Base-by-base conservation (phyloP, 306 rosid species). In the Mimosa pudica region DNA sequence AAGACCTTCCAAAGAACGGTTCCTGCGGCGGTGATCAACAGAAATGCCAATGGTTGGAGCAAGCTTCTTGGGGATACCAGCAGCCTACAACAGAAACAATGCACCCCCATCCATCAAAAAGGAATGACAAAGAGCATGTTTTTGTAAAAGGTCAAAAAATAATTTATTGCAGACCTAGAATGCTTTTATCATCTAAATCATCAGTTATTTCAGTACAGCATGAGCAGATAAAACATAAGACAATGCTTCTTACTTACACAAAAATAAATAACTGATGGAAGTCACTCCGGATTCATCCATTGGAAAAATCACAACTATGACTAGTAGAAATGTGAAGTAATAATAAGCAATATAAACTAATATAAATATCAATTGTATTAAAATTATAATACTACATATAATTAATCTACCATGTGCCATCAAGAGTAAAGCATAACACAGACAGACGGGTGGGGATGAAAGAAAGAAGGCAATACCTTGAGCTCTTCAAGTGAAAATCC, bases 401-500 rank as follows among this genome's bases (percentile, higher is more conserved):
- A 65, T n/a, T 58, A 18, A 55, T 55, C 10, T 17, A 30, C 14
- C 54, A 75, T 68, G 47, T 30, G 38, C 61, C 68, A 81, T 44
- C 36, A 44, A 52, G 2, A 38, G 7, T 17, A 18, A 3, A 38
- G 46, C 13, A 36, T 14, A 38, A 7, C 71, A 64, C 0, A 64
- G 44, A 64, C 0, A 64, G 44, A 12, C 45, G 6, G 46, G 0
- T 7, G 68, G 16, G 17, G 14, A 7, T 41, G 4, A 3, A 8
- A 62, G 70, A 32, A 12, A 33, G 7, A 67, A 36, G 66, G 13
- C 16, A 51, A 14, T 67, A 90, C 91, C 90, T 88, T 88, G 16
- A 90, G 77, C 70, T 90, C 92, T 61, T 87, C 93, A 5, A 89
- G 78, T 38, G 90, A 81, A 80, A 89, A 89, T 3, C 91, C 93